phyloP scores from a whole-genome alignment of 345 rosid species.

The Lagerstroemia speciosa region DNA sequence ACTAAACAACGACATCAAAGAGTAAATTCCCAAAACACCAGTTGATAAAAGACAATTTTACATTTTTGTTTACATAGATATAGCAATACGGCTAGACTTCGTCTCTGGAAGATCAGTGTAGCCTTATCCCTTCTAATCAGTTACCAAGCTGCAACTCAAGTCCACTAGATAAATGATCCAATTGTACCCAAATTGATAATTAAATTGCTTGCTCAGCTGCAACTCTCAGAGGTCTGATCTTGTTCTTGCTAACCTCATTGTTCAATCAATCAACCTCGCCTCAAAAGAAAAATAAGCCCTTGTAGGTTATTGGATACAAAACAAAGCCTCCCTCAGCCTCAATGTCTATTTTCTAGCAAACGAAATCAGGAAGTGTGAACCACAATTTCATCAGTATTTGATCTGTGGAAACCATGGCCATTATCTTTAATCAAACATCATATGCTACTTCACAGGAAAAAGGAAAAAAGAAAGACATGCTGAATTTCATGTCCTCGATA shows the following conservation, averaged over 20 bases:
- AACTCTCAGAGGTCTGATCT: background rate
- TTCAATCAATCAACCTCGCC: background rate
- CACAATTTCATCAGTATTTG: background rate
- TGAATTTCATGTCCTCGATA: background rate
- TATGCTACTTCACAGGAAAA: background rate
- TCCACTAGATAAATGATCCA: background rate
- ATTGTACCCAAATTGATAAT: background rate
- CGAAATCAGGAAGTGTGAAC: background rate
- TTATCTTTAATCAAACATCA: background rate
- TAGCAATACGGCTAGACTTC: background rate
- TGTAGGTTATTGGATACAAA: background rate
- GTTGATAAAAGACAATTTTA: no score
- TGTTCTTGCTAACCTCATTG: background rate
- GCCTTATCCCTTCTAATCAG: background rate
- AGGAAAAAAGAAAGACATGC: background rate
- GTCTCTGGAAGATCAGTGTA: background rate
- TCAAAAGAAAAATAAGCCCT: background rate
- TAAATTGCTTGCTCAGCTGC: background rate
- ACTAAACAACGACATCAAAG: background rate
- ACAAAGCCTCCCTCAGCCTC: background rate
- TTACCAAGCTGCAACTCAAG: background rate
- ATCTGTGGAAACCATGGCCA: background rate
- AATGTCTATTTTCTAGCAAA: background rate
- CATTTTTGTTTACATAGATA: no score
- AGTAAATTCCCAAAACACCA: background rate